Evolutionary conservation across 2,329 filamentous ascomycete genomes (phyloP).

Genomic region (Beauveria varroae): DNA sequence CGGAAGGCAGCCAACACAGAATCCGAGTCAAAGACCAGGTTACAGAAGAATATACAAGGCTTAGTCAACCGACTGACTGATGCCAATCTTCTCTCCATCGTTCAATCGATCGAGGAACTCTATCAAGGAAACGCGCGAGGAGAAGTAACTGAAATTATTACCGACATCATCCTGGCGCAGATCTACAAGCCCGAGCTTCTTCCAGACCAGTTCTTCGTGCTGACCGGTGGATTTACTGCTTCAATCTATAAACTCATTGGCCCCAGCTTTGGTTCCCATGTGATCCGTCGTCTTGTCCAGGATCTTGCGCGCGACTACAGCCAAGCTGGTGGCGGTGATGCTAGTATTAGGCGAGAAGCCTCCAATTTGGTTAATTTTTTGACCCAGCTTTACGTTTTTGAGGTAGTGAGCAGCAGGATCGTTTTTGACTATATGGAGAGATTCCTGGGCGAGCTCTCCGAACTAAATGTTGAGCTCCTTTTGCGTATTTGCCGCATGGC

Average conservation of each 20-base stretch:
- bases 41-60: slow-evolving; percentile 78
- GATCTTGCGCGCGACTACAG: slow-evolving; percentile 62
- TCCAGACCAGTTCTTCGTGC: slow-evolving; percentile 82
- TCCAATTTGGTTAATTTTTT: slow-evolving; percentile 77
- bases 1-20: slow-evolving; percentile 57
- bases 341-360: slow-evolving; percentile 27
- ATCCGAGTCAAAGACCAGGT: slow-evolving; percentile 56
- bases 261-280: slow-evolving; percentile 80
- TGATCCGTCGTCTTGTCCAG: slow-evolving; percentile 71
- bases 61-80: slow-evolving; percentile 90
- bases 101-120: slow-evolving; percentile 72
- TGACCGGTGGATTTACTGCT: slow-evolving; percentile 83
- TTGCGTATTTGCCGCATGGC: slow-evolving; percentile 76
- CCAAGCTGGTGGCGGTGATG: slow-evolving; percentile 32
- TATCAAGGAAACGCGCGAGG: slow-evolving; percentile 83
- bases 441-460: slow-evolving; percentile 67
- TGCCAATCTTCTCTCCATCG: slow-evolving; percentile 76
- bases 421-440: slow-evolving; percentile 86
- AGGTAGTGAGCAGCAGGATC: slow-evolving; percentile 73
- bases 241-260: slow-evolving; percentile 83
- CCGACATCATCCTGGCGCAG: slow-evolving; percentile 70
- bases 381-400: slow-evolving; percentile 85
- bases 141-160: slow-evolving; percentile 73
- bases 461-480: slow-evolving; percentile 81
- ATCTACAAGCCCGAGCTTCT: slow-evolving; percentile 71